Base-by-base conservation (phyloP, 2,329 filamentous ascomycete species). In the Beauveria bassiana region DNA sequence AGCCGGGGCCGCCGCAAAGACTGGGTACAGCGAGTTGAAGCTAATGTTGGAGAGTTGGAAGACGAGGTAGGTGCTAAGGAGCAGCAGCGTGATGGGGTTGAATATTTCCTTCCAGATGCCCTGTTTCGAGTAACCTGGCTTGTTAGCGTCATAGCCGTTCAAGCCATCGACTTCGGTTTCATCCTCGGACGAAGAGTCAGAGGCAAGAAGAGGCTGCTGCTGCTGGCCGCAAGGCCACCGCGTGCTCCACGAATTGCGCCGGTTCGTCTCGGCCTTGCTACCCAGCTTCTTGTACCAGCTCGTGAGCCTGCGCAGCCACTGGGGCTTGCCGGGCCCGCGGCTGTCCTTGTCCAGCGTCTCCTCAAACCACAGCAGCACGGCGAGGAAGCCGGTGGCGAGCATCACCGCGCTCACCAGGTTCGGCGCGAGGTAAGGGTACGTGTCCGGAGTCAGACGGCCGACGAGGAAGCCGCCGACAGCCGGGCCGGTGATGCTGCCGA, bases 41-140 rank as follows among this genome's bases (percentile, higher is more conserved):
- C 91, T 92, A 66, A 97, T 91, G 73, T 98, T 98, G 64, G 90
- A 87, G 5, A 99, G 81, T 69, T 97, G 93, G 71, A 98, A 99
- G 55, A 98, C 88, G 49, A 97, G 84, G 70, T 96, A 98, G 0
- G 93, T 96, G 58, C 85, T 72, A 6, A 99, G 82, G 0, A 99
- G 82, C 3, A 96, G 78, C 14, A 97, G 72, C 0, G 92, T 96
- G 63, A 95, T 92, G 62, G 86, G 82, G 69, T 90, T 96, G 56
- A 93, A 80, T 1, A 96, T 70, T 49, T 82, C 77, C n/a, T 72
- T 77, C 75, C 80, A 80, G 1, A 73, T 62, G 60, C 75, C 75
- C 14, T 71, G 70, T 46, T 79, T 73, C 8, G 76, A 73, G 55
- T 66, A 59, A 62, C 12, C 72, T 61, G 4, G 73, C 57, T n/a